Evolutionary conservation across 257 asterid genomes (phyloP).

Genomic region (Scutellaria galericulata): DNA sequence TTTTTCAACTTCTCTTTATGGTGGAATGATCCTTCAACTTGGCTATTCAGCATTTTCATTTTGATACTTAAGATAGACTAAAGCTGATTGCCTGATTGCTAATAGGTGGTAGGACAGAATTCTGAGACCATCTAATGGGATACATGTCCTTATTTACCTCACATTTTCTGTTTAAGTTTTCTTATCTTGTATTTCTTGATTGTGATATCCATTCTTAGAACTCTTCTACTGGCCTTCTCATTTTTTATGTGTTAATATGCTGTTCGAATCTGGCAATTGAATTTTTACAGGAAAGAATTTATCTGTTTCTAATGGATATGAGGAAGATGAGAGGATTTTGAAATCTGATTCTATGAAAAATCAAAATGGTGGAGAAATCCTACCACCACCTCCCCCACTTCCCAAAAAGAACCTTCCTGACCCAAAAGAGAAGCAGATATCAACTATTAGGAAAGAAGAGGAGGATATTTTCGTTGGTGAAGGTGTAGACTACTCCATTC

Average conservation of each 20-base stretch:
- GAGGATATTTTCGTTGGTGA: conserved; percentile 98
- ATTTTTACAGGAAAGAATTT: conserved; percentile 53
- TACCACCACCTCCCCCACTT: conserved; percentile 88
- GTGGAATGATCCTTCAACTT: conserved; percentile 26
- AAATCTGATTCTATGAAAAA: conserved; percentile 55
- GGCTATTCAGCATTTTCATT: conserved; percentile 6
- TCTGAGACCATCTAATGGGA: background rate
- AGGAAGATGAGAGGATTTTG: conserved; percentile 57
- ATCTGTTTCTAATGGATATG: conserved; percentile 58
- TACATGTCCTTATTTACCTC: conserved; percentile 22
- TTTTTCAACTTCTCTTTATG: background rate
- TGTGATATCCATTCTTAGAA: background rate
- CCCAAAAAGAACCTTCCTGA: conserved; percentile 59
- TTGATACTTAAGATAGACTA: conserved; percentile 8
- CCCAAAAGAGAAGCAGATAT: conserved; percentile 57
- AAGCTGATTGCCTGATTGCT: conserved; percentile 20
- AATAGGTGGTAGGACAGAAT: conserved; percentile 4
- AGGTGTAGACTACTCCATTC: conserved; percentile 80
- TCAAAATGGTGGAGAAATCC: conserved; percentile 55
- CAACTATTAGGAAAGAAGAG: conserved; percentile 65
- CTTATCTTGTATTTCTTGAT: background rate
- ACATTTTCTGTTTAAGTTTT: conserved; percentile 10
- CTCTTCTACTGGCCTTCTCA: background rate
- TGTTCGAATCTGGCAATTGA: conserved; percentile 31
- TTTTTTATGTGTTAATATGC: background rate